These are phyloP conservation scores for Berberis vulgaris DNA, from an alignment of 164 flowering plant species.

Conservation along the genomic window DNA sequence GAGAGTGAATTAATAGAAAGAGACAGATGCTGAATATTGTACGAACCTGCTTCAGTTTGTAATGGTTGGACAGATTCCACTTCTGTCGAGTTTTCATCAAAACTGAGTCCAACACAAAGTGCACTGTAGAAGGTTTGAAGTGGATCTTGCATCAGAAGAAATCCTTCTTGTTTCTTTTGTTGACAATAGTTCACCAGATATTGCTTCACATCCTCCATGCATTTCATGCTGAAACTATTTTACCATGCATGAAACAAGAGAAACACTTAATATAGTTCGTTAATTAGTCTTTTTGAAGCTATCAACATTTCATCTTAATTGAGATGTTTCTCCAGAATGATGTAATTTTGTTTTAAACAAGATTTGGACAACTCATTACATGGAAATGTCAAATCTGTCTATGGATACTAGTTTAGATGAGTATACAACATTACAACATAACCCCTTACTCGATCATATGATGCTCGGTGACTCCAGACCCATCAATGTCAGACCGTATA, in stretches of 20 bases:
- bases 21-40: not conserved
- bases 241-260: not conserved
- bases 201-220: slow-evolving; percentile 34
- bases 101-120: slow-evolving; percentile 19
- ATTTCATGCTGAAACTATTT: slow-evolving; percentile 30
- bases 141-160: slow-evolving; percentile 30
- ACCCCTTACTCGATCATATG: slow-evolving; percentile 38
- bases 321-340: not conserved
- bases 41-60: slow-evolving; percentile 7
- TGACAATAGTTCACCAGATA: slow-evolving; percentile 31
- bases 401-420: too few relatives aligned
- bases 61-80: slow-evolving; percentile 1
- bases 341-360: too few relatives aligned
- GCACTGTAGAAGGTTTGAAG: slow-evolving; percentile 30
- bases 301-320: too few relatives aligned
- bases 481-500: not conserved
- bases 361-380: too few relatives aligned
- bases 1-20: not conserved
- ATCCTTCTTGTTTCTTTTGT: slow-evolving; percentile 25
- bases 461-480: slow-evolving; percentile 3
- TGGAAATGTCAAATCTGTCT: too few relatives aligned
- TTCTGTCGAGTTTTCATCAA: not conserved
- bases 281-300: too few relatives aligned
- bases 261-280: not conserved
- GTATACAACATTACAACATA: not conserved